These are phyloP conservation scores for Alnus glutinosa DNA, from an alignment of 306 rosid genomes.

Conservation along the genomic window DNA sequence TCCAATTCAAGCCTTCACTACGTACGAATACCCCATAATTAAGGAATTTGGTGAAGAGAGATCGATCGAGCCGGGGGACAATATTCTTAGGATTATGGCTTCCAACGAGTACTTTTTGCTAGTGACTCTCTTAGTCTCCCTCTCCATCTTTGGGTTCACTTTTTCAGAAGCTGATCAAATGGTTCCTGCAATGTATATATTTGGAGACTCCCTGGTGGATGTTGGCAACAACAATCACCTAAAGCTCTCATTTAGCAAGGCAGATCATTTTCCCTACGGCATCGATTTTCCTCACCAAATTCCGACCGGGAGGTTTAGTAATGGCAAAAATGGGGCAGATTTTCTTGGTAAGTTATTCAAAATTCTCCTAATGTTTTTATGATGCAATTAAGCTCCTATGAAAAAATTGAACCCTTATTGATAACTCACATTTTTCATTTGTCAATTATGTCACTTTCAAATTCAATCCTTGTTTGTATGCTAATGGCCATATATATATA, in stretches of 20 bases:
- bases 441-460: no score
- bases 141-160: neutral
- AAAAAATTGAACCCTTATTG: no score
- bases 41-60: no score
- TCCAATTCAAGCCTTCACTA: no score
- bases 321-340: constrained; percentile 84
- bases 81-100: neutral
- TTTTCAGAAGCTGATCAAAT: constrained; percentile 4
- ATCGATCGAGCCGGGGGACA: no score
- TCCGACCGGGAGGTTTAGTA: constrained; percentile 64
- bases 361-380: neutral
- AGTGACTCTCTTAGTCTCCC: neutral
- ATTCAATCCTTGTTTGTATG: no score
- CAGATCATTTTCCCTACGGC: constrained; percentile 63
- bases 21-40: no score
- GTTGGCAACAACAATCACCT: constrained; percentile 53
- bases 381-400: neutral
- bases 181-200: constrained; percentile 39
- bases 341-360: constrained; percentile 43
- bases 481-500: no score
- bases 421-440: no score
- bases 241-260: constrained; percentile 35
- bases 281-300: constrained; percentile 60
- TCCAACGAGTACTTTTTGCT: neutral
- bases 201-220: constrained; percentile 50